Percentiles rank a stretch among this genome's conserved stretches.
Evolutionary conservation across 495 filamentous ascomycete genomes (phyloP).

Genomic region (Aspergillus saccharolyticus): DNA sequence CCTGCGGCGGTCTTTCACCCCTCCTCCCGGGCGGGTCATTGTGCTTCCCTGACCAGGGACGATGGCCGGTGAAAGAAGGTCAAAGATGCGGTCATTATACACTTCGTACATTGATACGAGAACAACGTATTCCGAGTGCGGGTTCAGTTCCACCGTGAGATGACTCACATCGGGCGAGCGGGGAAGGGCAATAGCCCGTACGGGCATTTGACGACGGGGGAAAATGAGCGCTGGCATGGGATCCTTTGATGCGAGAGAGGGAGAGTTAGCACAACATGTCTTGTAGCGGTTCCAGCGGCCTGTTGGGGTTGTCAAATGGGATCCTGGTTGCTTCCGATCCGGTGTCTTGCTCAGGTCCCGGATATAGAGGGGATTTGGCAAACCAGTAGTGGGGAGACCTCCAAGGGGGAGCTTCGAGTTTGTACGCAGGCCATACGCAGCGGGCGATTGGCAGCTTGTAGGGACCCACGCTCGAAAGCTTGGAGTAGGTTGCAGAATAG

Average conservation of each 20-base stretch:
- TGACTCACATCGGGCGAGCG: conserved; percentile 69
- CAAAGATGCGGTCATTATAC: conserved; percentile 97
- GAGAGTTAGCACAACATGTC: conserved; percentile 31
- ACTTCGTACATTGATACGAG: conserved; percentile 98
- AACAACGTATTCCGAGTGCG: conserved; percentile 77
- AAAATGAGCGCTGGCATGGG: conserved; percentile 43
- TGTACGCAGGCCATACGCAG: not conserved
- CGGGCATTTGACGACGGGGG: conserved; percentile 53
- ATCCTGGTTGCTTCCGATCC: conserved; percentile 12
- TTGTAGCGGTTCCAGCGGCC: conserved; percentile 18
- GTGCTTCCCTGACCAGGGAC: conserved; percentile 34
- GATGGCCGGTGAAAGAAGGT: conserved; percentile 64
- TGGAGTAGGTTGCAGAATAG: conserved; percentile 20
- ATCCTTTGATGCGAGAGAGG: conserved; percentile 45
- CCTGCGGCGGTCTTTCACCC: conserved; percentile 65
- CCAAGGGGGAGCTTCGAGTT: not conserved
- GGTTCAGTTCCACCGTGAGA: conserved; percentile 61
- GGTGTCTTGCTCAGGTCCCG: not conserved
- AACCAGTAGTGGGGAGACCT: not conserved
- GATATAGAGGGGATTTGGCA: not conserved
- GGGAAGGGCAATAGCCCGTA: conserved; percentile 61
- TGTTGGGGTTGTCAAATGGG: conserved; percentile 16
- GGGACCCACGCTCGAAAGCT: conserved; percentile 20
- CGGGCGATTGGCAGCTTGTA: not conserved
- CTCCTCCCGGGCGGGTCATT: conserved; percentile 34